A percentile compares a stretch with the other conserved stretches of the same genome.
Conservation (phyloP, 2,329 filamentous ascomycete genomes). For the Phyllosticta citriasiana region DNA sequence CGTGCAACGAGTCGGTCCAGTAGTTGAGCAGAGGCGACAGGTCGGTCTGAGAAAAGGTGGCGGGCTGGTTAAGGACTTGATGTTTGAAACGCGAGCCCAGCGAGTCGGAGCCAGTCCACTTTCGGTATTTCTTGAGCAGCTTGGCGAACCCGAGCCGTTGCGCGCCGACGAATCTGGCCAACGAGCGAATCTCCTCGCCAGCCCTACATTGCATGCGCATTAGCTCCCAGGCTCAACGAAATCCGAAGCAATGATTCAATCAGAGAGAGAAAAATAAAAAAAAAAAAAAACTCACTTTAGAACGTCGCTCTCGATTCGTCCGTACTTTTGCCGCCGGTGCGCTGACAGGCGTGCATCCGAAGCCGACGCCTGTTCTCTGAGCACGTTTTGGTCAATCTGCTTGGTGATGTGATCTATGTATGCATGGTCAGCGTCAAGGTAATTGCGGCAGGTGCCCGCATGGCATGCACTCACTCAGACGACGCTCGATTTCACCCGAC, state of each 20-base stretch:
- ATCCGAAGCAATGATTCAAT: constrained; percentile 12
- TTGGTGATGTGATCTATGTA: constrained; percentile 27
- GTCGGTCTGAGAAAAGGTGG: constrained; percentile 62
- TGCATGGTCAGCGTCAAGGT: constrained; percentile 3
- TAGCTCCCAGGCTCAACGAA: background rate
- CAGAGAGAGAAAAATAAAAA: too few species aligned
- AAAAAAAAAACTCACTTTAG: constrained; percentile 25
- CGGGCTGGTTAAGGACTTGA: constrained; percentile 54
- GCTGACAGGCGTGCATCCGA: constrained; percentile 25
- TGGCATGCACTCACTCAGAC: constrained; percentile 46
- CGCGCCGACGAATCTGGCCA: constrained; percentile 62
- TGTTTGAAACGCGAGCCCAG: constrained; percentile 57
- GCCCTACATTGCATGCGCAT: constrained; percentile 36
- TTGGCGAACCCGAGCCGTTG: constrained; percentile 72
- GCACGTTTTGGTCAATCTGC: constrained; percentile 25
- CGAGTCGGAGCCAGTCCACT: constrained; percentile 68
- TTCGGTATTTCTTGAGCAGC: constrained; percentile 78
- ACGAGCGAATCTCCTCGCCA: constrained; percentile 59
- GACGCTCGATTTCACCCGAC: constrained; percentile 62
- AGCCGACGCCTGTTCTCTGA: constrained; percentile 10
- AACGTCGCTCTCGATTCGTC: constrained; percentile 41
- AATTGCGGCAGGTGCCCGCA: constrained; percentile 12
- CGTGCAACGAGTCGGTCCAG: constrained; percentile 38
- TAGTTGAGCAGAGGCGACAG: constrained; percentile 43
- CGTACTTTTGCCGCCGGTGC: constrained; percentile 39